Base-by-base conservation (phyloP, 2,329 filamentous ascomycete genomes). In the Colletotrichum horii region DNA sequence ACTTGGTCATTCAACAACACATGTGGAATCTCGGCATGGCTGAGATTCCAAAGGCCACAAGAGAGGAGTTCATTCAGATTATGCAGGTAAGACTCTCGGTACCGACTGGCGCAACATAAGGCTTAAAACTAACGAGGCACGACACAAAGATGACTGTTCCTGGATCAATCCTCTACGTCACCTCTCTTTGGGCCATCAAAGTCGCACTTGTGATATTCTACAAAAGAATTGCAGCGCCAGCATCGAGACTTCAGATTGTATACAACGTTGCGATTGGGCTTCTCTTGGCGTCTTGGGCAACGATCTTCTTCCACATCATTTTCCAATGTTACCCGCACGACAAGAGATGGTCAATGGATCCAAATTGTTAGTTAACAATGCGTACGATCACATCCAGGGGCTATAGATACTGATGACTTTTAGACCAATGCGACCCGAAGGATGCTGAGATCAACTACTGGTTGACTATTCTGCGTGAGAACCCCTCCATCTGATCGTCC, bases 151-250 rank as follows among this genome's bases (percentile, higher is more conserved):
- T 85, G 82, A 85, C 85, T 34, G 79, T 85, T 1, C 85, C 85
- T 2, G 85, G 85, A 16, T 86, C 85, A 2, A 80, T 83, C 3
- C 81, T 86, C 4, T 86, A 86, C 61, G 83, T 86, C 0, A 78
- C 84, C 4, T 85, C 84, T 4, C 73, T 86, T 7, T 86, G 85
- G 85, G 79, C 83, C 15, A 83, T 86, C 78, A 86, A 86, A 64
- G 79, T 85, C 8, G 84, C 84, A 6, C 78, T 86, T 6, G 84
- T 86, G 9, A 58, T 86, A 2, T 86, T 86, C 71, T 86, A 86
- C 79, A 86, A 86, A 48, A 81, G 80, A 43, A 81, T 86, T 22
- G 83, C 85, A 4, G 82, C 80, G 1, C 82, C 80, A 2, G 82
- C 83, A 30, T 83, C 84, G 1, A 82, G 77, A 12, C 71, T 86